Evolutionary conservation across 1,284 basidiomycete species (phyloP).

Genomic region (Fomitopsis pinicola): DNA sequence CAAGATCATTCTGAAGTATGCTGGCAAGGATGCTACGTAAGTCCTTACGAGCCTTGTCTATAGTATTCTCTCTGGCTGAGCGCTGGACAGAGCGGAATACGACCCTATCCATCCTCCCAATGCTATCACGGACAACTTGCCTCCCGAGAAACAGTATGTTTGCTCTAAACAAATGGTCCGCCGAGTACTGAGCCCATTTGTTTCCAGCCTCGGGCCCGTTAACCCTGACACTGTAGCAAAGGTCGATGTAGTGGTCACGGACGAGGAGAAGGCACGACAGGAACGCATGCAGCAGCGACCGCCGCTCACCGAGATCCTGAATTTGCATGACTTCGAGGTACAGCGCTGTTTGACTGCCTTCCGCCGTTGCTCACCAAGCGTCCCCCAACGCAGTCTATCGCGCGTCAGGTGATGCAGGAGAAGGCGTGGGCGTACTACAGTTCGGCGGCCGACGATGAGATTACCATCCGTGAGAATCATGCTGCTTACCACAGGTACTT

Average conservation of each 20-base stretch:
- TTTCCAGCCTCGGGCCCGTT: conserved; percentile 59
- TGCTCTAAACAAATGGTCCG: not conserved
- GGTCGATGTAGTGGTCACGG: conserved; percentile 50
- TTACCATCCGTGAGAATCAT: conserved; percentile 86
- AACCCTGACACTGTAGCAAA: conserved; percentile 60
- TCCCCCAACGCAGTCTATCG: conserved; percentile 52
- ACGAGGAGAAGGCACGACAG: conserved; percentile 57
- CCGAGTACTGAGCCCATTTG: too few relatives aligned
- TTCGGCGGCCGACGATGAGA: conserved; percentile 85
- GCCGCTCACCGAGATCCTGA: conserved; percentile 73
- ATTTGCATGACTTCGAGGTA: conserved; percentile 90
- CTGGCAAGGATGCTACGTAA: conserved; percentile 73
- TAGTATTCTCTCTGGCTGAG: conserved; percentile 19
- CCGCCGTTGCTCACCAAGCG: not conserved
- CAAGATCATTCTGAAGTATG: conserved; percentile 67
- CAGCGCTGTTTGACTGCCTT: conserved; percentile 5
- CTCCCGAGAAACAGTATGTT: conserved; percentile 69
- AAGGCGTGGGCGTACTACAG: conserved; percentile 91
- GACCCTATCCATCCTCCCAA: conserved; percentile 88
- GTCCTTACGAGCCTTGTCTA: conserved; percentile 11
- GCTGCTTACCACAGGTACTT: conserved; percentile 76
- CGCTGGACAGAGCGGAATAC: conserved; percentile 53
- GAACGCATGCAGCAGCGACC: conserved; percentile 56
- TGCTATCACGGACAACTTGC: conserved; percentile 80
- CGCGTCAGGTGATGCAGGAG: conserved; percentile 66